Evolutionary conservation across 208 protist genomes (phyloP).

Genomic region (Leptomonas seymouri): DNA sequence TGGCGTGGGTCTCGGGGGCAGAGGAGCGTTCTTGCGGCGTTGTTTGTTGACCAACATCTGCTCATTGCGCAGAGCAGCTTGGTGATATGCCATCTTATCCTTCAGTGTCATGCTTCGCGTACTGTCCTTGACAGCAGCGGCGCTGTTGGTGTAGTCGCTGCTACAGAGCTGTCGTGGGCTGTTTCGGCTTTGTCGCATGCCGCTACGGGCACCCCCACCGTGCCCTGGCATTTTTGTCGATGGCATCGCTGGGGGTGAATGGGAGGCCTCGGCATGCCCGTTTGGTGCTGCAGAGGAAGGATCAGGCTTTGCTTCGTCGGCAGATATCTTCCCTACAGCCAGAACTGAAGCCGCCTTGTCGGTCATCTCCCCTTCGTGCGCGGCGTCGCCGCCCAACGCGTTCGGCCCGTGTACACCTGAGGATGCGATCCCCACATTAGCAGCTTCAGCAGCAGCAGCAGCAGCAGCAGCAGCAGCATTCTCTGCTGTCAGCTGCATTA

Average conservation of each 20-base stretch:
- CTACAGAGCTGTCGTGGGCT: conserved; percentile 1
- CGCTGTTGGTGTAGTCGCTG: neutral
- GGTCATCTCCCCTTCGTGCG: too few relatives aligned
- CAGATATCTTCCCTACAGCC: neutral
- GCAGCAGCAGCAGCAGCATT: neutral
- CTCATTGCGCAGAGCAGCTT: conserved; percentile 57
- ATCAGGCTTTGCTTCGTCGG: neutral
- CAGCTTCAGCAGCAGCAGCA: neutral
- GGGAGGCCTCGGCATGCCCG: neutral
- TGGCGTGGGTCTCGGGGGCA: conserved; percentile 33
- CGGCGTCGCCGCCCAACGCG: neutral
- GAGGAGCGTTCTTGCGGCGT: conserved; percentile 46
- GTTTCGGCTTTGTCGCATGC: neutral
- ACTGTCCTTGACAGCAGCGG: neutral
- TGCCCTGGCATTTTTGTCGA: neutral
- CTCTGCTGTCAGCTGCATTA: conserved; percentile 14
- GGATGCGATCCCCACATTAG: too few relatives aligned
- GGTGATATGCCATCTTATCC: conserved; percentile 55
- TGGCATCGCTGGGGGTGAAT: neutral
- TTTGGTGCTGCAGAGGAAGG: neutral
- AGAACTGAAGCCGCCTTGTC: too few relatives aligned
- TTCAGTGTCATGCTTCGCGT: conserved; percentile 38
- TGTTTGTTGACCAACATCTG: conserved; percentile 50
- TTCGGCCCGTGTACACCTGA: neutral
- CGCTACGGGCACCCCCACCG: neutral